phyloP scores from a whole-genome alignment of 441 rosid genomes.

The Pelargonium cotyledonis region DNA sequence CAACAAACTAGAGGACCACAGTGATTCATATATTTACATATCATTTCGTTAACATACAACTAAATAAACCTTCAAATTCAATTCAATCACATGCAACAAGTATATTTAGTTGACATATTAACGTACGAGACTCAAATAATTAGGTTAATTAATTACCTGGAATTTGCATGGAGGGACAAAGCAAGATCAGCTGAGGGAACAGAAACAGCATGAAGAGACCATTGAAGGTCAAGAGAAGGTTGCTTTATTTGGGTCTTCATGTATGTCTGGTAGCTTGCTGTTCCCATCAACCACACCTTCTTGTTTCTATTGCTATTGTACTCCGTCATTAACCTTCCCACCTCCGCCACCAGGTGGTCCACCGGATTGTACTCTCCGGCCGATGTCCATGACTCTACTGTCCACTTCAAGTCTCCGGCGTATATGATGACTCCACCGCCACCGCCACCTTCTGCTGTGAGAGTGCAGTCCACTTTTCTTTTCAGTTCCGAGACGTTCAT shows the following conservation, averaged over 20 bases:
- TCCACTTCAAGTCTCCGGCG: constrained; percentile 76
- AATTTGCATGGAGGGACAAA: constrained; percentile 52
- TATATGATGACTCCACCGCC: constrained; percentile 58
- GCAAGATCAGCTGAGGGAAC: constrained; percentile 82
- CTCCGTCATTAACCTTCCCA: constrained; percentile 49
- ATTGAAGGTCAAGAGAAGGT: constrained; percentile 71
- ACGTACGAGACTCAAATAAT: no score
- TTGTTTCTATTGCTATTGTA: constrained; percentile 27
- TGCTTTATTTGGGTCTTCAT: constrained; percentile 74
- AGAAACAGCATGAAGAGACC: constrained; percentile 77
- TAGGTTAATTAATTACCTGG: neutral
- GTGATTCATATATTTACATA: no score
- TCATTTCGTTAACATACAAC: no score
- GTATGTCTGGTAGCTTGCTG: constrained; percentile 75
- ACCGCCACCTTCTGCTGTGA: constrained; percentile 24
- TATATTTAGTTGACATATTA: no score
- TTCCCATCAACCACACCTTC: constrained; percentile 69
- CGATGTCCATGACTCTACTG: constrained; percentile 22
- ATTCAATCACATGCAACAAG: no score
- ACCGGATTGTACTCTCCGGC: constrained; percentile 37
- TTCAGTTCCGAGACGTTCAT: constrained; percentile 47
- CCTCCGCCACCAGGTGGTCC: constrained; percentile 58
- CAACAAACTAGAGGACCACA: no score
- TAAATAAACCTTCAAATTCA: no score
- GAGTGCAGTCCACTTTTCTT: constrained; percentile 45